Evolutionary conservation across 2,329 filamentous ascomycete genomes (phyloP), one percentile per base, ranked within the genome.

Genomic region (Capronia americana): DNA sequence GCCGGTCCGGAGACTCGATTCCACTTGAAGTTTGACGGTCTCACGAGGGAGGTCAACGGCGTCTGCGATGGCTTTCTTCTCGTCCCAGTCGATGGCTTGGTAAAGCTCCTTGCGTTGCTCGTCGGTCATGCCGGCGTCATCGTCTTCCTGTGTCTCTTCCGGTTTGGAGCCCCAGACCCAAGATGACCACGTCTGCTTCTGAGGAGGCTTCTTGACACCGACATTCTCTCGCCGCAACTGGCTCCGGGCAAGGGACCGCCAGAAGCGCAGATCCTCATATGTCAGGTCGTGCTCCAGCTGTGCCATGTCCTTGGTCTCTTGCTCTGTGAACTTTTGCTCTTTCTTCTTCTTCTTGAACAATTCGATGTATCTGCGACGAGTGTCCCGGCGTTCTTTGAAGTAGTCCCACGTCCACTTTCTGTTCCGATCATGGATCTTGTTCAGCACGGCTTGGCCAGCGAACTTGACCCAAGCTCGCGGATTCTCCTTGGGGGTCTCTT

Each of bases 31-130:
- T 79, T 98, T 97, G 74, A 99, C 85, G 10, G 92, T 92, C 73
- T 99, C 95, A 61, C 92, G 88, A 0, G 96, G 96, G 34, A 93
- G 84, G 72, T 99, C 95, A 3, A 99, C 89, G 50, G 91, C 90
- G 71, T 97, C 93, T 0, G 92, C 85, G 46, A 99, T 85, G 1
- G 91, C 92, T 67, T 93, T 89, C 82, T 97, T 98, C 79, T 99
- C 95, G 69, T 99, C 92, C 89, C 94, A 99, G 74, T 98, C 95
- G 73, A 99, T 99, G 57, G 92, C 96, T 72, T 96, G 90, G 77
- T 98, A 99, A 10, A 99, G 86, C 79, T 99, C 94, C 77, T 98
- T 93, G 50, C 94, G 90, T 77, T 99, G 93, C 77, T 99, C 93
- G 78, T 98, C 90, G 68, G 99, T 95, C 0, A 92, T 96, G 85